Percentiles rank a stretch among this genome's conserved stretches.
phyloP scores from a whole-genome alignment of 345 rosid species.

The Dimocarpus longan region DNA sequence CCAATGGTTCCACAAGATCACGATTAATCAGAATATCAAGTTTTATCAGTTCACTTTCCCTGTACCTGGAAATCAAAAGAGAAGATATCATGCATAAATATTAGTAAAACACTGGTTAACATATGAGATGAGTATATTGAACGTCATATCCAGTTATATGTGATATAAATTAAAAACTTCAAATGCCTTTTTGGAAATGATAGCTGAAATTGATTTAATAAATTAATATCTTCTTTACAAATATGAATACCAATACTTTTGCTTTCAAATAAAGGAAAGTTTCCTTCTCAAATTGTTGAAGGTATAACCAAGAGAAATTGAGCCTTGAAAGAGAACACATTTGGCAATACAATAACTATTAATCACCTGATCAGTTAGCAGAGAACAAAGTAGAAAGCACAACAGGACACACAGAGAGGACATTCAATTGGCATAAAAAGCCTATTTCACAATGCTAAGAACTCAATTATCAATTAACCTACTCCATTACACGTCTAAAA shows the following conservation, averaged over 20 bases:
- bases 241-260: not conserved
- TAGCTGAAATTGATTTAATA: not conserved
- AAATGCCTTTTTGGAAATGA: not conserved
- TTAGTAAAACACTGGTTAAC: not conserved
- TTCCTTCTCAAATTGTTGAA: not conserved
- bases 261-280: not conserved
- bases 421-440: no score
- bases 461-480: no score
- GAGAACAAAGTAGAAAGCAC: not conserved
- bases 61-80: slow-evolving; percentile 56
- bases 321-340: not conserved
- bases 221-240: not conserved
- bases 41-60: slow-evolving; percentile 77
- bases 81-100: slow-evolving; percentile 17
- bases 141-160: not conserved
- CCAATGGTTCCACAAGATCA: slow-evolving; percentile 82
- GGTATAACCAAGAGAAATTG: not conserved
- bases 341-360: no score
- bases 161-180: not conserved
- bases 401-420: not conserved
- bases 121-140: not conserved
- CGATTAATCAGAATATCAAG: slow-evolving; percentile 92
- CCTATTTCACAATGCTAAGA: no score
- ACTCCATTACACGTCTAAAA: no score
- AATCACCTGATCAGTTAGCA: not conserved